These are phyloP conservation scores for Quercus lobata DNA, from an alignment of 331 rosid genomes.

Conservation along the genomic window DNA sequence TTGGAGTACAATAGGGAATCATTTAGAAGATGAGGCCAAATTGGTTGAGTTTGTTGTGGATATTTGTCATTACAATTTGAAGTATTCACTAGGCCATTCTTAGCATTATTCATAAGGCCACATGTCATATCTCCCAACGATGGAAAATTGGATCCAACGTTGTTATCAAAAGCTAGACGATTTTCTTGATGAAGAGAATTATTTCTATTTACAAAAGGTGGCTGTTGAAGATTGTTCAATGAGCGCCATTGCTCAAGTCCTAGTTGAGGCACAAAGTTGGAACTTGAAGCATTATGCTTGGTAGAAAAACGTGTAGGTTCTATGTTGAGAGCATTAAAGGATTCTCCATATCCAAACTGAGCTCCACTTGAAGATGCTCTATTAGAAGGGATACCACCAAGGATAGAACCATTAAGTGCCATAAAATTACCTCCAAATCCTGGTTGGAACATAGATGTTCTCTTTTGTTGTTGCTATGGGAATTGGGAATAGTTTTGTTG, in stretches of 20 bases:
- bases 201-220: neutral
- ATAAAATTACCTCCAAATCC: neutral
- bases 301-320: neutral
- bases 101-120: conserved; percentile 1
- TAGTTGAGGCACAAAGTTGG: neutral
- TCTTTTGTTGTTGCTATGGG: conserved; percentile 10
- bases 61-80: neutral
- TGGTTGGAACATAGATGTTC: neutral
- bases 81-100: neutral
- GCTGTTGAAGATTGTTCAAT: neutral
- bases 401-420: neutral
- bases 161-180: neutral
- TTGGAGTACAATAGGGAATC: neutral
- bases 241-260: neutral
- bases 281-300: neutral
- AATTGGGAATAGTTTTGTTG: neutral
- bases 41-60: neutral
- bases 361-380: neutral
- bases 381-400: neutral
- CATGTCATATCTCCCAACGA: neutral
- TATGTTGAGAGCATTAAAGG: neutral
- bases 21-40: neutral
- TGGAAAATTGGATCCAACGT: neutral
- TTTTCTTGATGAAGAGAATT: neutral
- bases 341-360: neutral